Percentiles rank a stretch among this genome's conserved stretches.
Conservation (phyloP, 139 green algal genomes). For the Closterium sp. region DNA sequence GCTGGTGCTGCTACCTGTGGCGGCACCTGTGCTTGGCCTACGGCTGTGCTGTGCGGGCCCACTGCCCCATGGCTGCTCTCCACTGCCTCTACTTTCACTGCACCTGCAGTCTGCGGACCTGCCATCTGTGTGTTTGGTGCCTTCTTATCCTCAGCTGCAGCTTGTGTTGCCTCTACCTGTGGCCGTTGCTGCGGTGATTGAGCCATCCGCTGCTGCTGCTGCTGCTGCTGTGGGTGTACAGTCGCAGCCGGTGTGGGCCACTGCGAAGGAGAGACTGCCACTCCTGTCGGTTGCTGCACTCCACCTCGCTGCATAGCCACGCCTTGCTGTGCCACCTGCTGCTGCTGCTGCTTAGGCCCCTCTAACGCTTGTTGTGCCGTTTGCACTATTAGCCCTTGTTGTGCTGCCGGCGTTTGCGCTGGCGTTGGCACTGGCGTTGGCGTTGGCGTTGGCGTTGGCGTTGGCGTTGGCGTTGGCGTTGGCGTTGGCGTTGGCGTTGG, state of each 20-base stretch:
- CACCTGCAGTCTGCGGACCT: neutral
- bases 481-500: neutral
- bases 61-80: neutral
- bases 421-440: neutral
- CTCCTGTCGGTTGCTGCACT: neutral
- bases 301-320: neutral
- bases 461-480: neutral
- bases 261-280: neutral
- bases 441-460: too few species aligned
- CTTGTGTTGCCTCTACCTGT: neutral
- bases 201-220: conserved; percentile 2
- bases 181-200: conserved; percentile 25
- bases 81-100: neutral
- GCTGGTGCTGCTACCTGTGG: neutral
- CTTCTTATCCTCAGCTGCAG: neutral
- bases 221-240: conserved; percentile 11
- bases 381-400: neutral
- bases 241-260: neutral
- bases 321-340: neutral
- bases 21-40: neutral
- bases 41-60: neutral
- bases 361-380: neutral
- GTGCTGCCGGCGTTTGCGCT: neutral
- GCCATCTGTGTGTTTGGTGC: neutral
- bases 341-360: neutral